Conservation (phyloP, 192 early-diverging fungal species). For the Gamsiella multidivaricata region DNA sequence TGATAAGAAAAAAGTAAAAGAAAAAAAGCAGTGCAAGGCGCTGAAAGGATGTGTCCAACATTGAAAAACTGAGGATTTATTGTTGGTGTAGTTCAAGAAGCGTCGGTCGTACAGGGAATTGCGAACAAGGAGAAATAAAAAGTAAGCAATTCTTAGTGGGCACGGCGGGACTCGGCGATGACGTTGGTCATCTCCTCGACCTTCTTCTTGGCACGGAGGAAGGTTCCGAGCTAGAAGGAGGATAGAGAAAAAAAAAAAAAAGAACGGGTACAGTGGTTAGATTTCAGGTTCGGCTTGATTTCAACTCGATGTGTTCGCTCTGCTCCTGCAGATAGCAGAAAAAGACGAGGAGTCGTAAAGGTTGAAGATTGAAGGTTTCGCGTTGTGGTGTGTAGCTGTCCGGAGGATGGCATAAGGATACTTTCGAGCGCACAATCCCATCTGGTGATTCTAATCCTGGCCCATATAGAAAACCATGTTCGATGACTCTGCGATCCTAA, state of each 20-base stretch:
- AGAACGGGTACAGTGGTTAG: background rate
- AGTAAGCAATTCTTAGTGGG: slow-evolving; percentile 36
- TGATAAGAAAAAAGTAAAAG: no score
- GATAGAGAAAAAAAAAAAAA: background rate
- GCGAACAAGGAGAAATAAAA: slow-evolving; percentile 2
- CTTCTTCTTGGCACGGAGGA: slow-evolving; percentile 97
- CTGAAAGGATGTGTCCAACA: slow-evolving; percentile 14
- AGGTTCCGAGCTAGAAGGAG: slow-evolving; percentile 84
- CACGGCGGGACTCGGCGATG: slow-evolving; percentile 93
- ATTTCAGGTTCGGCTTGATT: background rate
- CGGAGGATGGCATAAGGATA: no score
- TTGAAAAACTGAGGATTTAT: slow-evolving; percentile 22
- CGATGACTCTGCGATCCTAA: no score
- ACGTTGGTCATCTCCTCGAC: slow-evolving; percentile 95
- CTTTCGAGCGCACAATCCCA: no score
- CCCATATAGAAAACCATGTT: no score
- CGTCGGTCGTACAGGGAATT: background rate
- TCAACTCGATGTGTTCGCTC: no score
- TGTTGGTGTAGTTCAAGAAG: slow-evolving; percentile 14
- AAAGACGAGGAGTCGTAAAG: no score
- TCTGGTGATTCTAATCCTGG: no score
- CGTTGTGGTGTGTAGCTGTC: no score
- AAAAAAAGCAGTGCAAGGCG: no score
- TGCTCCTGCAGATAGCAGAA: no score
- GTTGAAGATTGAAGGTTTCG: no score